These are phyloP conservation scores for Rhizophagus sp. DNA, from an alignment of 192 early-diverging fungal genomes.

Conservation along the genomic window DNA sequence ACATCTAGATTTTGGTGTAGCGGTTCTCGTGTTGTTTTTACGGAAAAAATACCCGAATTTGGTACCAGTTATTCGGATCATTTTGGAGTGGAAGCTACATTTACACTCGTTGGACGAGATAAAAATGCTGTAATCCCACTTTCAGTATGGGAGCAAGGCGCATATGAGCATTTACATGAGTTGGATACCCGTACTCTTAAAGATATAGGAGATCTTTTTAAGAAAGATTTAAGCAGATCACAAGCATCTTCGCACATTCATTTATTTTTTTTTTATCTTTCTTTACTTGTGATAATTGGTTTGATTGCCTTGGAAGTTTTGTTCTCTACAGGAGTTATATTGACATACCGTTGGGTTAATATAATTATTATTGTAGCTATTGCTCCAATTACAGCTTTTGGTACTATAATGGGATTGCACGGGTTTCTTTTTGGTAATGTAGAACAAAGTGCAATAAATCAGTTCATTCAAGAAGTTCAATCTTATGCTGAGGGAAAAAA, in stretches of 20 bases:
- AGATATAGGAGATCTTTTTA: neutral
- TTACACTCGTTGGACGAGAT: constrained; percentile 33
- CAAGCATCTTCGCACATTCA: neutral
- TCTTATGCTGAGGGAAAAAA: constrained; percentile 27
- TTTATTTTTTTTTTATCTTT: constrained; percentile 13
- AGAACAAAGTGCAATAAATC: constrained; percentile 4
- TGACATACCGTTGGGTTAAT: neutral
- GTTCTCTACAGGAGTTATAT: neutral
- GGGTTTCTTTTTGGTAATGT: constrained; percentile 24
- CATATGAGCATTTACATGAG: constrained; percentile 11
- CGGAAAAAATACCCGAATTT: constrained; percentile 34
- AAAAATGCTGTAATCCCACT: constrained; percentile 30
- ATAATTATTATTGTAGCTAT: constrained; percentile 11
- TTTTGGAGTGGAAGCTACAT: constrained; percentile 53
- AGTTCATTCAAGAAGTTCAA: constrained; percentile 21
- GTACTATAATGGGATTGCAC: constrained; percentile 17
- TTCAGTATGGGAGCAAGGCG: constrained; percentile 20
- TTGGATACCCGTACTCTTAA: constrained; percentile 19
- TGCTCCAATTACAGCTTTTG: neutral
- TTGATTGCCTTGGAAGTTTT: neutral
- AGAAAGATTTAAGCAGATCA: constrained; percentile 13
- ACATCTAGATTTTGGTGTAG: constrained; percentile 45
- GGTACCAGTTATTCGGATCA: constrained; percentile 49
- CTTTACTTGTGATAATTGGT: neutral
- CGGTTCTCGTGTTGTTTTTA: constrained; percentile 34